These are phyloP conservation scores for Epichloe gansuensis DNA, from an alignment of 2,329 filamentous ascomycete species.

Conservation along the genomic window DNA sequence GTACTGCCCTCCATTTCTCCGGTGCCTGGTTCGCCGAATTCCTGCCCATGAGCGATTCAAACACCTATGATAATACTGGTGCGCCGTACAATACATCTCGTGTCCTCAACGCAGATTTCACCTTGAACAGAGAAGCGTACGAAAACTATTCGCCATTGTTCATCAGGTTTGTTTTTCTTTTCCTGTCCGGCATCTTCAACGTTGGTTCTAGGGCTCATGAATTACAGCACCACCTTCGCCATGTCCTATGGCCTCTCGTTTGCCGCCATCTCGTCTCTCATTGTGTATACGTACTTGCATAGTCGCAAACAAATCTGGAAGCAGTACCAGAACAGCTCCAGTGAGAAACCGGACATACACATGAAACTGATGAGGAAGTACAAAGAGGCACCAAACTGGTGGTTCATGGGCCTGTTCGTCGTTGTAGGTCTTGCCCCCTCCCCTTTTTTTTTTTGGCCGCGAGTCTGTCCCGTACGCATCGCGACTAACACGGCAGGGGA, in stretches of 20 bases:
- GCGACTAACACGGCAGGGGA: constrained; percentile 11
- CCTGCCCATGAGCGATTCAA: constrained; percentile 57
- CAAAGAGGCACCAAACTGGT: constrained; percentile 50
- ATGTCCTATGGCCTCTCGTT: constrained; percentile 61
- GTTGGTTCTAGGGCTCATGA: neutral
- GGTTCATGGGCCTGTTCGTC: constrained; percentile 47
- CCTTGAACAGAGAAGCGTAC: constrained; percentile 52
- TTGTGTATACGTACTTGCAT: constrained; percentile 57
- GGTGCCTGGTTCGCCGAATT: constrained; percentile 53
- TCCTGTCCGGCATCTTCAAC: neutral
- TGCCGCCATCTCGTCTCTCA: constrained; percentile 54
- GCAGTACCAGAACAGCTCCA: constrained; percentile 46
- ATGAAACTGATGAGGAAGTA: constrained; percentile 54
- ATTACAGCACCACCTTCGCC: constrained; percentile 53
- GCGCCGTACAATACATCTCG: constrained; percentile 49
- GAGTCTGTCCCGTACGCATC: neutral
- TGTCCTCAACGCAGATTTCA: constrained; percentile 49
- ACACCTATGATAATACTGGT: constrained; percentile 61
- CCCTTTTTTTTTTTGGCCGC: too few species aligned
- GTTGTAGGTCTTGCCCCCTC: constrained; percentile 27
- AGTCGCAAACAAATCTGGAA: constrained; percentile 55
- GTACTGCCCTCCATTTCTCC: constrained; percentile 50
- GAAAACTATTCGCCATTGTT: constrained; percentile 56
- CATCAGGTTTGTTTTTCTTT: constrained; percentile 31
- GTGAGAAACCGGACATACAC: constrained; percentile 49